A percentile compares a stretch with the other conserved stretches of the same genome.
Conservation (phyloP, 208 protist species). For the Trypanosoma brucei region DNA sequence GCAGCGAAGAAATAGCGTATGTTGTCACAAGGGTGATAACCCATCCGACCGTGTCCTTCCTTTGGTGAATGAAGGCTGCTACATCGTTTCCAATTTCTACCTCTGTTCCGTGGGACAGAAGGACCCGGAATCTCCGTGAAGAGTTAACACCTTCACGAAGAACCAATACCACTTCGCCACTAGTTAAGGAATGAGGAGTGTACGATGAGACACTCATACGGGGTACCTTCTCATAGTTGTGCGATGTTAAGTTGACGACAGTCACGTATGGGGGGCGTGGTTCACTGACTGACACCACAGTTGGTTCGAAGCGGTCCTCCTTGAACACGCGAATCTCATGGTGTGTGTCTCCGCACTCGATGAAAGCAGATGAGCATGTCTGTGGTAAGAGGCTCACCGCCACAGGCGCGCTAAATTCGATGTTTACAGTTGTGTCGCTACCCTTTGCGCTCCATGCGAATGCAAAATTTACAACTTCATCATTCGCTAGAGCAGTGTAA, state of each 20-base stretch:
- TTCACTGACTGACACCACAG: constrained; percentile 36
- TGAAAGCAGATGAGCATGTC: constrained; percentile 36
- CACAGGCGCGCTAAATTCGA: constrained; percentile 6
- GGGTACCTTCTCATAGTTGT: constrained; percentile 29
- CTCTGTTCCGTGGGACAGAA: neutral
- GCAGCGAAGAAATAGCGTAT: neutral
- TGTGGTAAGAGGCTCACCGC: constrained; percentile 31
- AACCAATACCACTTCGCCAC: constrained; percentile 28
- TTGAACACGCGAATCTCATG: constrained; percentile 28
- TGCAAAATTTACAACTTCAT: constrained; percentile 38
- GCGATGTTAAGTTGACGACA: constrained; percentile 44
- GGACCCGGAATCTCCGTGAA: constrained; percentile 21
- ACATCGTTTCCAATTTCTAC: constrained; percentile 25
- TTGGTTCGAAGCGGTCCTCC: constrained; percentile 37
- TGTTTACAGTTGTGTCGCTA: neutral
- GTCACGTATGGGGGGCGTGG: constrained; percentile 32
- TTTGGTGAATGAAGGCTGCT: constrained; percentile 19
- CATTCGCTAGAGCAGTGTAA: constrained; percentile 21
- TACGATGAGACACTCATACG: constrained; percentile 15
- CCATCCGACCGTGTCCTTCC: constrained; percentile 13
- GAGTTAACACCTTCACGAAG: constrained; percentile 10
- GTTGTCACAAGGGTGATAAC: constrained; percentile 8
- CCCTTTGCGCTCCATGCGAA: constrained; percentile 25
- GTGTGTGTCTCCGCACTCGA: constrained; percentile 30
- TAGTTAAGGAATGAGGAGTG: constrained; percentile 11